These are phyloP conservation scores for Colletotrichum sp. DNA, from an alignment of 2,329 filamentous ascomycete genomes.

Conservation along the genomic window DNA sequence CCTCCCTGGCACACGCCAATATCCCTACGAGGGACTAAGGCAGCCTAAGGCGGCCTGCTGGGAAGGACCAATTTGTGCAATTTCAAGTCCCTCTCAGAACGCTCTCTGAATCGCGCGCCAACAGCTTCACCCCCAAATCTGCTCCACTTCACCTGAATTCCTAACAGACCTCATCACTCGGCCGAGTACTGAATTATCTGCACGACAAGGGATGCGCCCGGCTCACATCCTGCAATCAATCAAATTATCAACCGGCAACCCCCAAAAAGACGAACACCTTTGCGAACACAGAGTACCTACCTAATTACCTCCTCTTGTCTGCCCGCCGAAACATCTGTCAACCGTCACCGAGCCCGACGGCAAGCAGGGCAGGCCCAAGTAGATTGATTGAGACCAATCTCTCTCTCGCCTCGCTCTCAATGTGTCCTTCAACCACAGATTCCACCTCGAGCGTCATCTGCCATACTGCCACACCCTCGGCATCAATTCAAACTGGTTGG, in stretches of 20 bases:
- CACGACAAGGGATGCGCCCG: constrained; percentile 5
- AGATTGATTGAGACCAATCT: neutral
- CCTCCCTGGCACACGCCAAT: neutral
- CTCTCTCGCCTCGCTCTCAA: neutral
- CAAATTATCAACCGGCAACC: neutral
- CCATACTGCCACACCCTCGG: neutral
- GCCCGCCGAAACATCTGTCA: neutral
- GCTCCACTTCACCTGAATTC: constrained; percentile 22
- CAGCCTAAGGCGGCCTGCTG: neutral
- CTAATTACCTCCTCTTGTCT: neutral
- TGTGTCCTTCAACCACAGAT: neutral
- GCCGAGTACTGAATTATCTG: constrained; percentile 22
- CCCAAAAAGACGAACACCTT: neutral
- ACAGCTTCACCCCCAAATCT: constrained; percentile 7
- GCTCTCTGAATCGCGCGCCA: constrained; percentile 12
- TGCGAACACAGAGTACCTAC: neutral
- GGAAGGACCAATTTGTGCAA: neutral
- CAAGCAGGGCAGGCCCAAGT: neutral
- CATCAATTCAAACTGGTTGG: neutral
- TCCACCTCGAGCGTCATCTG: neutral
- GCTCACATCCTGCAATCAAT: constrained; percentile 16
- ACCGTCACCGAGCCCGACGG: neutral
- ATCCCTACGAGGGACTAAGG: neutral
- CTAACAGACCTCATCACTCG: constrained; percentile 21
- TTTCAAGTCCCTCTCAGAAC: neutral